Base-by-base conservation (phyloP, 495 filamentous ascomycete species). In the Aspergillus incahuasiensis region DNA sequence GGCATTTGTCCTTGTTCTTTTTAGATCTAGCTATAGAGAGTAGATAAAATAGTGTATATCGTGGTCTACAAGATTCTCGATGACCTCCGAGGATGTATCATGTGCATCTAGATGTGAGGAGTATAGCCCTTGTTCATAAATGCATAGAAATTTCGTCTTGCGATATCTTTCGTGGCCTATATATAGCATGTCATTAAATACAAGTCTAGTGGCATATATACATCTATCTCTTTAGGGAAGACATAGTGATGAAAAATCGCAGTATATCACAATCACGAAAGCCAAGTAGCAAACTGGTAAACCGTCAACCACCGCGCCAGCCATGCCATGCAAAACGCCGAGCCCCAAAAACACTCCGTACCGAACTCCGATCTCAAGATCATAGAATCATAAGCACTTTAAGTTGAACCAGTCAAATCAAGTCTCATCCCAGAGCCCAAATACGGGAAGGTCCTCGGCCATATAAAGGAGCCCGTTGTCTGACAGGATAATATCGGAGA, bases 391-490 rank as follows among this genome's bases (percentile, higher is more conserved):
- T 13, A 25, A 46, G 12, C 43, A 1, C 4, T 11, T 49, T 30
- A 3, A 41, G 12, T 39, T 40, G 5, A 20, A 42, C 11, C 39
- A 40, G 4, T 30, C 18, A 32, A 16, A 24, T 59, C 54, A 66
- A 20, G 58, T 19, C 44, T 74, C 71, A 1, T 64, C 69, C 72
- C 72, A 75, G 6, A 74, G 64, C 1, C 71, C 72, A 52, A 74
- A 74, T 0, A 69, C 66, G 0, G 69, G 68, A 2, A 74, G 53
- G 48, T 74, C 72, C 41, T 75, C 72, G 0, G 72, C 70, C 67
- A 71, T 71, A 28, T 75, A 75, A 6, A 75, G 46, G 21, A 75
- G 56, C 0, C 71, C 72, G 21, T 73, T 73, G 11, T 72, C 72
- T 0, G 72, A 64, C 15, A 75, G 60, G n/a, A 75, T 69, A 42